Evolutionary conservation across 2,329 filamentous ascomycete species (phyloP), one percentile per base, ranked within the genome.

Genomic region (Metarhizium humberi): DNA sequence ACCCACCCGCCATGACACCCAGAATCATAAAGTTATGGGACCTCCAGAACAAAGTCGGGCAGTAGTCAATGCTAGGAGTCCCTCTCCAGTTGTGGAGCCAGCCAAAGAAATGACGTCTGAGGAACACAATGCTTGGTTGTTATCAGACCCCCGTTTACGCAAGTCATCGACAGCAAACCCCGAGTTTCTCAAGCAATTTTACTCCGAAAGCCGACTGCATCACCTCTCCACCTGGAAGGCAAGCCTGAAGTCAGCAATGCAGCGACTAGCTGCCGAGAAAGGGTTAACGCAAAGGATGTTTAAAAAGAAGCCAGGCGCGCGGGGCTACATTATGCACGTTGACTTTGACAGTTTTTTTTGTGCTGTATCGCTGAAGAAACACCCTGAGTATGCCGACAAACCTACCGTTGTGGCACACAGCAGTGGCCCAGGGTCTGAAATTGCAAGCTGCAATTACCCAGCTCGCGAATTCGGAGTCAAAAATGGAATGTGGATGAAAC

Each of bases 401-500:
- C 94, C 95, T 0, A 84, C 87, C 2, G 94, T 89, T 1, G 88
- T 99, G 38, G 92, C 94, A 4, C 94, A 99, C 66, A 88, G 92
- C 4, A 81, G 80, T 48, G 92, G 92, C 0, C 83, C 82, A 29
- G 90, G 90, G 0, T 96, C 92, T 0, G 94, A 99, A 67, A 97
- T 99, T 64, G 94, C 94, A 25, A 96, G 92, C 60, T 99, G 94
- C 72, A 99, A 99, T 64, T 99, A 99, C 67, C 85, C 87, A 20
- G 94, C 95, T 6, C 84, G 94, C 42, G 79, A 82, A 36, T 94
- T 86, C 62, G 92, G 92, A 1, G 79, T 99, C 54, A 96, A 92
- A 67, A 99, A 99, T 62, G 95, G 95, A 42, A 99, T 97, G 94
- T 99, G 95, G 94, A 97, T 99, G 92, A 95, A 92, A 67, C 79